Percentiles rank a stretch among this genome's conserved stretches.
Evolutionary conservation across 768 basidiomycete genomes (phyloP).

Genomic region (Favolaschia claudopus): DNA sequence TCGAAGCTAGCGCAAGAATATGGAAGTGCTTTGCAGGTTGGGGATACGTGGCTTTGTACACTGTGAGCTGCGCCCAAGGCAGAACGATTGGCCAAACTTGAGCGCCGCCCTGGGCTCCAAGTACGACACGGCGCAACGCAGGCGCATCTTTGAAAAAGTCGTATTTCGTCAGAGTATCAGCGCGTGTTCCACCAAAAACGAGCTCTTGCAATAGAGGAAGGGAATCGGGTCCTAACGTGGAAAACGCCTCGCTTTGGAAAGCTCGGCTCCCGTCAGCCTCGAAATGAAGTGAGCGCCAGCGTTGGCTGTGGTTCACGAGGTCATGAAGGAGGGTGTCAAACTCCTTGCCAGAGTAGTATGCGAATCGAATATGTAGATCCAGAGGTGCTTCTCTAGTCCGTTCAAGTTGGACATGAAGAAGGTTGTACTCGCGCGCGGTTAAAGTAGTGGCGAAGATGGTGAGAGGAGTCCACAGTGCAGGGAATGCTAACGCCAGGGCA

Average conservation of each 20-base stretch:
- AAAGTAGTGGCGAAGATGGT: neutral
- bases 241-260: neutral
- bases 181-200: neutral
- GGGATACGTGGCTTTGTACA: neutral
- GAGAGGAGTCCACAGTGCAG: neutral
- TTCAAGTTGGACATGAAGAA: neutral
- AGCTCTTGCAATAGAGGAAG: neutral
- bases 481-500: neutral
- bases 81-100: neutral
- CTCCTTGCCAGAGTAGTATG: too few relatives aligned
- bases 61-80: neutral
- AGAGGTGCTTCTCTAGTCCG: neutral
- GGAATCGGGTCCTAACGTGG: neutral
- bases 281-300: conserved; percentile 3
- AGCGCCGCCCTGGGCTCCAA: neutral
- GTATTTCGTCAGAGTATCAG: neutral
- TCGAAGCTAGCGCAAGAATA: neutral
- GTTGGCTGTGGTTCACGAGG: neutral
- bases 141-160: neutral
- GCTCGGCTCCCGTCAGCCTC: neutral
- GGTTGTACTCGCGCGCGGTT: neutral
- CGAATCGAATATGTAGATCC: neutral
- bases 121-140: neutral
- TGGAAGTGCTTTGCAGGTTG: neutral
- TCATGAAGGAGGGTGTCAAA: neutral